Evolutionary conservation across 306 rosid genomes (phyloP), one percentile per base, ranked within the genome.

Genomic region (Sophora flavescens): DNA sequence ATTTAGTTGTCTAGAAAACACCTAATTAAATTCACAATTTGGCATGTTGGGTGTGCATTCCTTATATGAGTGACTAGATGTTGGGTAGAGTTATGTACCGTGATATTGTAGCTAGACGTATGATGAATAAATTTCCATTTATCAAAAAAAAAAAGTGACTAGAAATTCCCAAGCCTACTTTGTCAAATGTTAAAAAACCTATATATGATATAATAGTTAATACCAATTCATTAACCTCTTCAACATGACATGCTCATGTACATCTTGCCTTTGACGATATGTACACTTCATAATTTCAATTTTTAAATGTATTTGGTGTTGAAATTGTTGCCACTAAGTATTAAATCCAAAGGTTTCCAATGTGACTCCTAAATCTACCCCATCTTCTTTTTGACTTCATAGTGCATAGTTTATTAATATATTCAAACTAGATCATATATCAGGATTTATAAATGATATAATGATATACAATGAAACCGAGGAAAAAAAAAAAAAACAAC

Each of bases 301-400:
- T 42, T 64, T 45, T 48, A 79, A 54, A 69, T 52, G 5, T 17
- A 44, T 83, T 38, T 56, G 13, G 26, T 39, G 35, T 12, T 47
- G 32, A 57, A 73, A 47, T 33, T 67, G 6, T 69, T 50, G 33
- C 60, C 66, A 26, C 32, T 36, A 48, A 38, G 4, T 15, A 33
- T 80, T 68, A 54, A 63, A 44, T 35, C 64, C 35, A 22, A 35
- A 4, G 22, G 47, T 33, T 70, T 64, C 54, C 76, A 38, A 50
- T 63, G 76, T 48, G n/a, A 77, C 74, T 75, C 53, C 73, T 60
- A 56, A 70, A 64, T 80, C 84, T 15, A 33, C 71, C 76, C 45
- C 73, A 81, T 74, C 67, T 78, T 63, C 14, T n/a, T 60, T 71
- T 66, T 74, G 63, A 65, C 72, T 70, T 30, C 28, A 30, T 10